Evolutionary conservation across 2,329 filamentous ascomycete species (phyloP).

Genomic region (Furcasterigmium sp.): DNA sequence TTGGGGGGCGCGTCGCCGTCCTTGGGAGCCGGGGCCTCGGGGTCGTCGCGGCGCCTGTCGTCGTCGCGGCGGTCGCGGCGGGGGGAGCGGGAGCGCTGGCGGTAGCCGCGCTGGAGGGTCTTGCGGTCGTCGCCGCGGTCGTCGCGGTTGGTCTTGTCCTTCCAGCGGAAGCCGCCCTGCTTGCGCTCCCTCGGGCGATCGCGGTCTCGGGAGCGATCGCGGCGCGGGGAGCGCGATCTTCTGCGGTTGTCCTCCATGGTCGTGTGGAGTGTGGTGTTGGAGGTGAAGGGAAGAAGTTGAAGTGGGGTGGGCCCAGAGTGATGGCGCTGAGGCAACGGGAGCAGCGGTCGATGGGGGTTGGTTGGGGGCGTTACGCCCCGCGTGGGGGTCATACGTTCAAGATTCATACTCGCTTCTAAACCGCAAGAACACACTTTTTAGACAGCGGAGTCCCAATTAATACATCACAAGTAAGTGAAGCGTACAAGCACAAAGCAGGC

Average conservation of each 20-base stretch:
- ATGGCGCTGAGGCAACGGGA: too few species aligned
- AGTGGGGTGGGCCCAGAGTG: neutral
- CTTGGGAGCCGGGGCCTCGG: slow-evolving; percentile 20
- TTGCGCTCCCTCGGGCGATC: slow-evolving; percentile 6
- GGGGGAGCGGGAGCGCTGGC: slow-evolving; percentile 35
- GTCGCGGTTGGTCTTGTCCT: slow-evolving; percentile 46
- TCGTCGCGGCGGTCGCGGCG: slow-evolving; percentile 19
- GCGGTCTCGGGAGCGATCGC: slow-evolving; percentile 7
- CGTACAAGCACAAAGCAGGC: too few species aligned
- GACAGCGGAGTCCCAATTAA: too few species aligned
- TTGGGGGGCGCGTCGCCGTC: slow-evolving; percentile 19
- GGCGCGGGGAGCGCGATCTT: slow-evolving; percentile 12
- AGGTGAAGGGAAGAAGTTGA: neutral
- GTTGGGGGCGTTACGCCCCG: too few species aligned
- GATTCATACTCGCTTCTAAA: too few species aligned
- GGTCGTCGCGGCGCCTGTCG: slow-evolving; percentile 23
- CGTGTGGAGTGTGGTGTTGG: neutral
- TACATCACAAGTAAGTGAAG: too few species aligned
- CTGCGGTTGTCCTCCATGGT: slow-evolving; percentile 10
- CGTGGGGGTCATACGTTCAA: too few species aligned
- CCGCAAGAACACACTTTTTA: too few species aligned
- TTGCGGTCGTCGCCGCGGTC: slow-evolving; percentile 27
- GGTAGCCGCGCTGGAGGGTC: slow-evolving; percentile 47
- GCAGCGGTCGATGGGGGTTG: too few species aligned
- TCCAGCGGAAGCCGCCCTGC: slow-evolving; percentile 49